These are phyloP conservation scores for Pseudopithomyces chartarum DNA, from an alignment of 2,329 filamentous ascomycete species.

Conservation along the genomic window DNA sequence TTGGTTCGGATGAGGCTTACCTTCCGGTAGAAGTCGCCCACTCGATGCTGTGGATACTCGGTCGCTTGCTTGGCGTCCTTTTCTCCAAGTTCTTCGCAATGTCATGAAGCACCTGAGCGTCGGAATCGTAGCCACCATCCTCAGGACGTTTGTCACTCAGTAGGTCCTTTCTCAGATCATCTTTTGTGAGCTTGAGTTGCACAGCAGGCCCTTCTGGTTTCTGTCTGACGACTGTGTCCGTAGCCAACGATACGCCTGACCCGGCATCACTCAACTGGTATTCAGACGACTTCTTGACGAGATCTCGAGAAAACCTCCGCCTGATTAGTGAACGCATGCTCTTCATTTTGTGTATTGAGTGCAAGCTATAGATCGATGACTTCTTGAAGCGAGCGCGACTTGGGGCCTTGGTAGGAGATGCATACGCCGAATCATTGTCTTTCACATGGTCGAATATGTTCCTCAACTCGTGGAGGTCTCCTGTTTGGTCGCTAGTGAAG, in stretches of 20 bases:
- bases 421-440: conserved; percentile 14
- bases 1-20: conserved; percentile 13
- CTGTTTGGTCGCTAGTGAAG: conserved; percentile 36
- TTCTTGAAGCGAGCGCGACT: conserved; percentile 27
- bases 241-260: conserved; percentile 5
- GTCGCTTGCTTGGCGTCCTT: conserved; percentile 35
- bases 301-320: conserved; percentile 37
- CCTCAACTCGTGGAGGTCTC: conserved; percentile 39
- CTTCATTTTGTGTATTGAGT: conserved; percentile 41
- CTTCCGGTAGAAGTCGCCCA: conserved; percentile 37
- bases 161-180: conserved; percentile 37
- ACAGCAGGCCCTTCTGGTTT: conserved; percentile 21
- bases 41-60: conserved; percentile 42
- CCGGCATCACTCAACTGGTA: conserved; percentile 8
- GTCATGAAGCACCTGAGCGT: conserved; percentile 42
- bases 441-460: conserved; percentile 40
- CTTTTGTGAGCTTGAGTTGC: conserved; percentile 38
- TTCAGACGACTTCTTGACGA: conserved; percentile 18
- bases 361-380: conserved; percentile 37
- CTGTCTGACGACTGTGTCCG: conserved; percentile 33
- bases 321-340: conserved; percentile 42
- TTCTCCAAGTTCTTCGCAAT: conserved; percentile 36
- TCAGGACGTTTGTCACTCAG: conserved; percentile 37
- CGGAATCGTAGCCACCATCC: conserved; percentile 45
- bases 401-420: conserved; percentile 17